Percentiles rank a stretch among this genome's conserved stretches.
These are phyloP conservation scores for Pythium pyrilobum DNA, from an alignment of 352 stramenopile species.

Conservation along the genomic window DNA sequence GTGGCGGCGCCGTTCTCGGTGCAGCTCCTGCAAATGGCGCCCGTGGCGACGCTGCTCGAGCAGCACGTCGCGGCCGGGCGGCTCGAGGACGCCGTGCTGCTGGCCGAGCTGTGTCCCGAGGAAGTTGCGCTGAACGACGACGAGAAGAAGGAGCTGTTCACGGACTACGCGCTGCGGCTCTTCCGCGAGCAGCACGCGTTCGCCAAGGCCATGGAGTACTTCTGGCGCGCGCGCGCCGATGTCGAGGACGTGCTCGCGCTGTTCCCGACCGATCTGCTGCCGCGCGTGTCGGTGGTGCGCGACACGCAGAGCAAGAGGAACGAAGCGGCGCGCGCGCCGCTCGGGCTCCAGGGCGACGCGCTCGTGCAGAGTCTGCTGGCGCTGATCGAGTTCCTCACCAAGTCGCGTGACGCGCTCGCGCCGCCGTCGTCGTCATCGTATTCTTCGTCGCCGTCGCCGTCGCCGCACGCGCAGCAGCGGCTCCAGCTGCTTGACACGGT, in stretches of 20 bases:
- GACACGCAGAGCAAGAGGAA: too few species aligned
- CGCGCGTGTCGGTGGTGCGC: slow-evolving; percentile 28
- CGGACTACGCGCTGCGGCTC: slow-evolving; percentile 49
- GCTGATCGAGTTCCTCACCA: slow-evolving; percentile 45
- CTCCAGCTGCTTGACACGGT: slow-evolving; percentile 75
- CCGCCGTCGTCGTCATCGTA: too few species aligned
- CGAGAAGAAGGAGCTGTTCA: slow-evolving; percentile 48
- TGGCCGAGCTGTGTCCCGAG: slow-evolving; percentile 66
- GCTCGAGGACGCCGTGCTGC: slow-evolving; percentile 52
- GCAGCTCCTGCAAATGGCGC: slow-evolving; percentile 49
- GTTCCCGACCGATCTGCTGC: slow-evolving; percentile 66
- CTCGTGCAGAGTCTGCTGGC: slow-evolving; percentile 49
- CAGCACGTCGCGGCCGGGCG: slow-evolving; percentile 25
- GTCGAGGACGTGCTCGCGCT: slow-evolving; percentile 60
- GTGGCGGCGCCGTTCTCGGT: slow-evolving; percentile 38
- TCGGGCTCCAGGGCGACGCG: slow-evolving; percentile 32
- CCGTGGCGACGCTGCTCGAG: slow-evolving; percentile 48
- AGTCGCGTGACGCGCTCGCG: slow-evolving; percentile 25
- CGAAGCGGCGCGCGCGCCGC: too few species aligned
- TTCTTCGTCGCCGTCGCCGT: too few species aligned
- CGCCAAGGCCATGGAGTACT: slow-evolving; percentile 57
- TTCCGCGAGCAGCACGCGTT: slow-evolving; percentile 37
- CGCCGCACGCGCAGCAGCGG: background rate
- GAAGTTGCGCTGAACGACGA: slow-evolving; percentile 48
- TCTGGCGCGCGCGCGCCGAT: slow-evolving; percentile 37